These are phyloP conservation scores for Coemansia sp. DNA, from an alignment of 192 early-diverging fungal species.

Conservation along the genomic window DNA sequence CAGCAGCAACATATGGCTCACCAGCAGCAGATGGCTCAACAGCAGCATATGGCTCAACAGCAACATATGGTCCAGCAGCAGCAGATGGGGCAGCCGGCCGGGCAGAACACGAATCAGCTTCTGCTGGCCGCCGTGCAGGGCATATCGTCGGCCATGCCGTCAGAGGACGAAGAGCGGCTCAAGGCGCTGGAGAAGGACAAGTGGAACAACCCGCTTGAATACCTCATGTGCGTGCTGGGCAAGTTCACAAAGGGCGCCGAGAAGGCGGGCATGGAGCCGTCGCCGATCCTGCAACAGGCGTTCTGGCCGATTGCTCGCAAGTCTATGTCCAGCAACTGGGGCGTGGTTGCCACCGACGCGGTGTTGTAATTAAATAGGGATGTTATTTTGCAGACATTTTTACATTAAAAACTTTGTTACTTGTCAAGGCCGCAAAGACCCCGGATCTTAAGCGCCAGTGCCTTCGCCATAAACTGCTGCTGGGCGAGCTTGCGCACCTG, in stretches of 20 bases:
- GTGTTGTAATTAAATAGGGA: slow-evolving; percentile 9
- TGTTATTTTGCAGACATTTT: not conserved
- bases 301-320: slow-evolving; percentile 50
- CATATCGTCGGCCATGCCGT: slow-evolving; percentile 4
- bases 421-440: slow-evolving; percentile 18
- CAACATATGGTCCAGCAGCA: slow-evolving; percentile 2
- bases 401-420: not conserved
- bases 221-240: slow-evolving; percentile 49
- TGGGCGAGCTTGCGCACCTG: slow-evolving; percentile 74
- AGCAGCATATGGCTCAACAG: not conserved
- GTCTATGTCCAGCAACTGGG: slow-evolving; percentile 42
- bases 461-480: slow-evolving; percentile 89
- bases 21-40: not conserved
- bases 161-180: slow-evolving; percentile 33
- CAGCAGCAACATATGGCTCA: slow-evolving; percentile 2
- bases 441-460: slow-evolving; percentile 69
- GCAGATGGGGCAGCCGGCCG: not conserved
- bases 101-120: slow-evolving; percentile 10
- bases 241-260: slow-evolving; percentile 40
- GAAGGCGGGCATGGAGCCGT: slow-evolving; percentile 38
- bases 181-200: slow-evolving; percentile 42
- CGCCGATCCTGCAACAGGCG: slow-evolving; percentile 50
- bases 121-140: slow-evolving; percentile 25
- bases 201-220: slow-evolving; percentile 47
- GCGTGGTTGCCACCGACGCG: slow-evolving; percentile 38